phyloP scores from a whole-genome alignment of 768 basidiomycete genomes.

The Coprinopsis strossmayeri region DNA sequence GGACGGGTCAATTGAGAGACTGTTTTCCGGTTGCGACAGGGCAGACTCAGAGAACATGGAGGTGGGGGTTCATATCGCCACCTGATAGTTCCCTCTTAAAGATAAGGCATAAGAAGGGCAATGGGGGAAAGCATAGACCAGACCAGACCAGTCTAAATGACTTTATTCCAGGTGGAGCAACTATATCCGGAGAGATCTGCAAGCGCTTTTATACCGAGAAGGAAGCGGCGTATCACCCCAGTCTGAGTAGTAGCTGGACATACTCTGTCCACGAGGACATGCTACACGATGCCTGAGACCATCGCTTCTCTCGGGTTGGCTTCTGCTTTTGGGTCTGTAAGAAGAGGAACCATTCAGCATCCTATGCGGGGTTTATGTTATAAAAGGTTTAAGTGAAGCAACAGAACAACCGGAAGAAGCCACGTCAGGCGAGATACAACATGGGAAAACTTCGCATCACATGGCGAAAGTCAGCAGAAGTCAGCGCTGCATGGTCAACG shows the following conservation, averaged over 20 bases:
- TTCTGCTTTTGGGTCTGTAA: neutral
- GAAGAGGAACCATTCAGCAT: no score
- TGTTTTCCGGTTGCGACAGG: neutral
- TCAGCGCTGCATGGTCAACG: neutral
- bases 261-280: neutral
- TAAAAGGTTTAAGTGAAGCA: no score
- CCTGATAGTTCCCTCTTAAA: neutral
- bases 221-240: neutral
- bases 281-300: constrained; percentile 1
- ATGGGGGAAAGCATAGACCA: neutral
- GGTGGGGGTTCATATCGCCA: neutral
- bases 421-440: no score
- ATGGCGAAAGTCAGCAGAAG: no score
- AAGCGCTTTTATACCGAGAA: neutral
- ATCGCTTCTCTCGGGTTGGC: neutral
- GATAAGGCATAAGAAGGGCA: neutral
- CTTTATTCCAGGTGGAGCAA: neutral
- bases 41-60: neutral
- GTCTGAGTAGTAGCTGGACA: neutral
- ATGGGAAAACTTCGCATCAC: no score
- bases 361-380: no score
- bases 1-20: no score
- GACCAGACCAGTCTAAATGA: neutral
- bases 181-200: neutral
- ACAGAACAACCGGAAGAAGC: no score